Conservation (phyloP, 2,329 filamentous ascomycete genomes). For the Colletotrichum sp. region DNA sequence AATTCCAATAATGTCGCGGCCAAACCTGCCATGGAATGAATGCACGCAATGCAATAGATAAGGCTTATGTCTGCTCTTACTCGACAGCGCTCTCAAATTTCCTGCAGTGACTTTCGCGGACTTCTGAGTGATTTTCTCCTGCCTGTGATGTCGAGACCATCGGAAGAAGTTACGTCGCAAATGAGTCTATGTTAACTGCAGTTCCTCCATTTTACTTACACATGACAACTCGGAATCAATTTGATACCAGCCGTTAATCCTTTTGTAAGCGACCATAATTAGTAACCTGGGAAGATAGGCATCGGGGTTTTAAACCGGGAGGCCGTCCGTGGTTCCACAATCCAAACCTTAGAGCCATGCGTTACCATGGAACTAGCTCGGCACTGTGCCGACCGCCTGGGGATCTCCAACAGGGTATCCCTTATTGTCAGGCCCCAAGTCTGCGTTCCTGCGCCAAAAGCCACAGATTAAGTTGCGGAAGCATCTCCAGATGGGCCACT, state of each 20-base stretch:
- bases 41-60: neutral
- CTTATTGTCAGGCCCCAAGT: neutral
- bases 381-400: constrained; percentile 2
- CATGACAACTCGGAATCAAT: neutral
- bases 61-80: neutral
- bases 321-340: neutral
- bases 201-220: neutral
- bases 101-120: neutral
- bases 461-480: neutral
- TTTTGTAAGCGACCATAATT: neutral
- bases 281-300: neutral
- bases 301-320: neutral
- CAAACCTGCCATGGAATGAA: neutral
- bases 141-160: neutral
- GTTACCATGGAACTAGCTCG: neutral
- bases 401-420: neutral
- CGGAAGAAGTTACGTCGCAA: neutral
- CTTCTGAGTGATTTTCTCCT: neutral
- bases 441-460: neutral
- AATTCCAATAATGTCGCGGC: neutral
- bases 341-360: neutral
- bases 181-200: neutral
- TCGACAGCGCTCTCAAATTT: neutral
- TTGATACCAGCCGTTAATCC: neutral
- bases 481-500: neutral